Base-by-base conservation (phyloP, 257 asterid species). In the Salvia splendens region DNA sequence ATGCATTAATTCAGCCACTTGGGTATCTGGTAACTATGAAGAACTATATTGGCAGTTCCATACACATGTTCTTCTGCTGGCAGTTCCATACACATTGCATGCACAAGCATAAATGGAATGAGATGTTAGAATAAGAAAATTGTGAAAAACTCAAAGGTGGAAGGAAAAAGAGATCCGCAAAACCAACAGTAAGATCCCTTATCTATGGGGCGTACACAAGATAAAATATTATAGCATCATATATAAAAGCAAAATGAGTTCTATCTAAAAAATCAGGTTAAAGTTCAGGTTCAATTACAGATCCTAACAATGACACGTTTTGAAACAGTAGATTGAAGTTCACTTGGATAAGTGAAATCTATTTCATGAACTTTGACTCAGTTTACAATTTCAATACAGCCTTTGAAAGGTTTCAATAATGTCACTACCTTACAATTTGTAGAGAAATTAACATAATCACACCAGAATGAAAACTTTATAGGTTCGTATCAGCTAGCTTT, bases 51-150 rank as follows among this genome's bases (percentile, higher is more conserved):
- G 20, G 51, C n/a, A 41, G 65, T 15, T 16, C 49, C 33, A 40
- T 60, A 41, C 43, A 55, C 3, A 55, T 12, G 20, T 17, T 17
- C 20, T 17, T 17, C 20, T 17, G 2, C 0, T 33, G 38, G 41
- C 8, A 32, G 62, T 12, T 12, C 42, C 40, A 55, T 55, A 42
- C 17, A 60, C 7, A 60, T 16, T 40, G 66, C 66, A 61, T 61
- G 52, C 66, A 61, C 17, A 11, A 16, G 51, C 17, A 10, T 10
- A 42, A 40, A 61, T 61, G 32, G 33, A 8, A 59, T 38, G 47
- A 59, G 3, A 59, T 33, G 41, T 36, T 17, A 61, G 2, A 42
- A 41, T 5, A 61, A 11, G 38, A 61, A 10, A 20, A 17, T 10
- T 61, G 17, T 2, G 2, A 41, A 4, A 41, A 9, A 60, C 16